Evolutionary conservation across 768 basidiomycete genomes (phyloP), one percentile per base, ranked within the genome.

Genomic region (Pholiota microspora): DNA sequence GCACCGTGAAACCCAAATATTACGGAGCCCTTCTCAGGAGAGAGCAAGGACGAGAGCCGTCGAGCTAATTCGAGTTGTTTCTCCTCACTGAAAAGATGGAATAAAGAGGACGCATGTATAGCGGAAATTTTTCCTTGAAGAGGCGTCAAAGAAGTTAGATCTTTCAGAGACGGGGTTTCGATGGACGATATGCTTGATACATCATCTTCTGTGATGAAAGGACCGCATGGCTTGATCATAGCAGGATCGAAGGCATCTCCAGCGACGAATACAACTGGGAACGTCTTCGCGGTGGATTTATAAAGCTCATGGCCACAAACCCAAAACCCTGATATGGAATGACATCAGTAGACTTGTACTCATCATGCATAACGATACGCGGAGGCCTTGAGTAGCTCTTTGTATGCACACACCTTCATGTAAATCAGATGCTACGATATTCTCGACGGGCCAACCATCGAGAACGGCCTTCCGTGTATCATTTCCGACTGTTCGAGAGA

Each of bases 281-380:
- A 86, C 0, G 76, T 72, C 31, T 76, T 69, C 0, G 78, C 75
- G 0, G 73, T 80, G 3, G 79, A 74, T 47, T 64, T 74, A 68
- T 85, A 89, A 9, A 88, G 72, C 38, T 78, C 71, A 58, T 88
- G 84, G 1, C 86, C 86, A 3, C 79, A 71, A 4, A 81, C 73
- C 85, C 84, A 87, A 57, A 83, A 82, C 9, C 69, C 85, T 86
- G 51, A 29, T 4, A 15, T 34, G 21, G 10, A 35, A 21, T 32
- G 25, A 18, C 15, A 9, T 10, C n/a, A 49, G 24, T 29, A 10
- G 12, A 27, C 10, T 1, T 5, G 31, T 34, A 5, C 4, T 15
- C 47, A 7, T 15, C 23, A 49, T 24, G 27, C 24, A 10, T 24
- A 9, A 27, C n/a, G n/a, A n/a, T n/a, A n/a, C n/a, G n/a, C n/a